A percentile compares a stretch with the other conserved stretches of the same genome.
Evolutionary conservation across 805 yeast species (phyloP).

Genomic region (Starmerella davenportii): DNA sequence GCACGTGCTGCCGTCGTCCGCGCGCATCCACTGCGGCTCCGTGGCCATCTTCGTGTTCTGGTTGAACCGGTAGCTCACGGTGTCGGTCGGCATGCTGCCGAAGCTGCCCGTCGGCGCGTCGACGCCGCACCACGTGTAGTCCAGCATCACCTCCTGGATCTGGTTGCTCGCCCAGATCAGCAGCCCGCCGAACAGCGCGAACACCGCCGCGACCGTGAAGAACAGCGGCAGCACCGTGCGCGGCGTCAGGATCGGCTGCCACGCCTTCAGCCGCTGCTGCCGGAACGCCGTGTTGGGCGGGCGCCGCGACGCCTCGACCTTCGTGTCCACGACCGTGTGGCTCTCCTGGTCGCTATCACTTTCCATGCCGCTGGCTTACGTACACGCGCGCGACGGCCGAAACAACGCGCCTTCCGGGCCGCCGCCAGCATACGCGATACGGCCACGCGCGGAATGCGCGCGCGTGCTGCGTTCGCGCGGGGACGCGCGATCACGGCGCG

Average conservation of each 20-base stretch:
- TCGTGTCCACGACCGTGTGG: conserved; percentile 17
- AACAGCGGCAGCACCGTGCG: conserved; percentile 75
- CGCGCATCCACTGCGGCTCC: conserved; percentile 49
- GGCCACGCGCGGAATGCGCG: no score
- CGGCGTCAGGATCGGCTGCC: conserved; percentile 85
- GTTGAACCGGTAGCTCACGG: conserved; percentile 45
- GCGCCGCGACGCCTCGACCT: conserved; percentile 24
- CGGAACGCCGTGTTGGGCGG: conserved; percentile 32
- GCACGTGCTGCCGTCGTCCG: conserved; percentile 34
- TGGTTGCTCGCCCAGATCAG: conserved; percentile 58
- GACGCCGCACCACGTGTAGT: conserved; percentile 52
- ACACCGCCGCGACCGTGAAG: conserved; percentile 52
- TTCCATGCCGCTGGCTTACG: conserved; percentile 15
- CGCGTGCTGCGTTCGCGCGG: no score
- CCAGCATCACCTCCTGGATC: conserved; percentile 56
- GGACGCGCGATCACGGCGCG: no score
- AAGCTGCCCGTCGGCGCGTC: conserved; percentile 32
- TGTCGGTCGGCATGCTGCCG: conserved; percentile 39
- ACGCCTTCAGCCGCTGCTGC: conserved; percentile 45
- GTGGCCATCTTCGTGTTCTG: conserved; percentile 23
- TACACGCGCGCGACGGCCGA: background rate
- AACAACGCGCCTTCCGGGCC: background rate
- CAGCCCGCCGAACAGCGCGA: conserved; percentile 83
- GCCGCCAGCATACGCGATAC: no score
- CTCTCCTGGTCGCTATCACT: conserved; percentile 23